Base-by-base conservation (phyloP, 2,329 filamentous ascomycete species). In the Talaromyces islandicus region DNA sequence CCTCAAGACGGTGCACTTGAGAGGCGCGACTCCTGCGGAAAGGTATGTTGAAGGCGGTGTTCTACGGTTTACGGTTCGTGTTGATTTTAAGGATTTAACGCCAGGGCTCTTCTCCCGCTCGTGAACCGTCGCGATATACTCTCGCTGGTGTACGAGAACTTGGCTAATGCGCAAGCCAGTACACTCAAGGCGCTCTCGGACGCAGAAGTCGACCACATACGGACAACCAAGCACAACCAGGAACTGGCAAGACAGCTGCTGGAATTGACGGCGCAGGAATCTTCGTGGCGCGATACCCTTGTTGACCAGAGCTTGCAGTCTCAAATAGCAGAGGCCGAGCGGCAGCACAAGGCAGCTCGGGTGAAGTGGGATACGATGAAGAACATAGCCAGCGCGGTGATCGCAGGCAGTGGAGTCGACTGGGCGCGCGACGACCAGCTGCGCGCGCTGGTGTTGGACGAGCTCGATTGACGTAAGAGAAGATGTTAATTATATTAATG, bases 331-430 rank as follows among this genome's bases (percentile, higher is more conserved):
- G 75, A 75, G 55, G 76, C 88, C 11, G 85, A 91, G 67, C 75
- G 71, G 6, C 81, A 86, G 46, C 75, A 89, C 61, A 86, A 82
- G 67, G 77, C 78, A 24, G 88, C 85, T 70, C 84, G 84, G 63
- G 85, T 86, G 65, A 83, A 83, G 68, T 91, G 87, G 86, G 85
- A 85, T 68, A 85, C 88, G 21, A 84, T 93, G 73, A 94, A 93
- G 76, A 89, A 85, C 25, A 85, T 91, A 48, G 82, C 89, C n/a
- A 89, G 88, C 68, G 90, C 88, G 19, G 82, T 92, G 59, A 83
- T 96, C 53, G 89, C 86, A 5, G 90, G 89, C 3, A 95, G 91
- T 72, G 91, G 91, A 53, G 80, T 94, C 58, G 87, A 95, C 69
- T 96, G 91, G 91, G 86, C 85, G 12, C 78, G 83, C 46, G 86